Evolutionary conservation across 2,329 filamentous ascomycete species (phyloP).

Genomic region (Pyricularia grisea): DNA sequence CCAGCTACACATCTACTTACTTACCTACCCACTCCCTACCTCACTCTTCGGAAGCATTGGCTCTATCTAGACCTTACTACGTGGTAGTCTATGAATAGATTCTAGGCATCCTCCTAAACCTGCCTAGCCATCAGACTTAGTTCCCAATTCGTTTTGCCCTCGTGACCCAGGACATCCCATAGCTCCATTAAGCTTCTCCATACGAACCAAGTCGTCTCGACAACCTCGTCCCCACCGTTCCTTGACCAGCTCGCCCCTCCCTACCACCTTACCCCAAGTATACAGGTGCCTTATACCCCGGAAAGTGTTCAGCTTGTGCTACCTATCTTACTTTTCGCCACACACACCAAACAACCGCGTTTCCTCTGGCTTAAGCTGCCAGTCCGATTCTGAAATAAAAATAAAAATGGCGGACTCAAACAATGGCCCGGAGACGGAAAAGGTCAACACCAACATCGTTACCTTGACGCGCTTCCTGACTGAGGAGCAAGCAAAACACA

Average conservation of each 20-base stretch:
- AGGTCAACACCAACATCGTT: constrained; percentile 92
- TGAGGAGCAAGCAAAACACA: constrained; percentile 88
- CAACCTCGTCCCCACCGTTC: neutral
- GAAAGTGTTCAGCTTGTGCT: neutral
- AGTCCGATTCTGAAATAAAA: constrained; percentile 2
- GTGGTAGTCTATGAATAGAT: neutral
- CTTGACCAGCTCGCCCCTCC: neutral
- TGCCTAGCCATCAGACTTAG: neutral
- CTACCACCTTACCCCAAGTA: neutral
- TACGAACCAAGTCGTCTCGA: neutral
- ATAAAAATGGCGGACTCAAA: constrained; percentile 19
- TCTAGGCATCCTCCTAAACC: neutral
- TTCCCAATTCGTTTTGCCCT: neutral
- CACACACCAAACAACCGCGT: neutral
- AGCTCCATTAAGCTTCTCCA: neutral
- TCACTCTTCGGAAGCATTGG: neutral
- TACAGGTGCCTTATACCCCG: neutral
- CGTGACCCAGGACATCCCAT: neutral
- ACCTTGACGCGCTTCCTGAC: constrained; percentile 93
- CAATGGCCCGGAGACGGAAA: constrained; percentile 51
- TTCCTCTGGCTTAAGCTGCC: neutral
- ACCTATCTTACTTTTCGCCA: neutral
- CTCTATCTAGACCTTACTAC: neutral
- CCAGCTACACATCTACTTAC: too few relatives aligned
- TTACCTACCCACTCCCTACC: too few relatives aligned